Percentiles rank a stretch among this genome's conserved stretches.
phyloP scores from a whole-genome alignment of 2,329 filamentous ascomycete species.

The Triangularia setosa region DNA sequence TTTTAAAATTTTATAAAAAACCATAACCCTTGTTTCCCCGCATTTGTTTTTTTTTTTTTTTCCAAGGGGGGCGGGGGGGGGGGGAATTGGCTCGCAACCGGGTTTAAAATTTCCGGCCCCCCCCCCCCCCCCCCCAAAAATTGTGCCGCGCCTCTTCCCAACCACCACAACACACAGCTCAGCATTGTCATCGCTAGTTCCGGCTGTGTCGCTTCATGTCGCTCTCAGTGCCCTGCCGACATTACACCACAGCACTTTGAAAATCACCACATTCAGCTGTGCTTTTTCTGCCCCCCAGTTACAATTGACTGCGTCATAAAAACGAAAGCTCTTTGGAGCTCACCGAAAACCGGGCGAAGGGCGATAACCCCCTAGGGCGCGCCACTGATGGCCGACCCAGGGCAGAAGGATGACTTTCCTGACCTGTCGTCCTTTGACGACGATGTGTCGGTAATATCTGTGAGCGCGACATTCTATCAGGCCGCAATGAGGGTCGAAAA shows the following conservation, averaged over 20 bases:
- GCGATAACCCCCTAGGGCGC: not conserved
- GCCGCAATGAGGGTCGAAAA: not conserved
- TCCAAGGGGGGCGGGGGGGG: not conserved
- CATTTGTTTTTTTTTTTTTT: not conserved
- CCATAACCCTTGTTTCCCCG: not conserved
- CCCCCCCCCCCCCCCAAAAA: not conserved
- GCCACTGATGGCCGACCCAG: constrained; percentile 28
- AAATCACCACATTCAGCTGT: not conserved
- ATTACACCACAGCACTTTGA: not conserved
- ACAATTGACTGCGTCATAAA: constrained; percentile 3
- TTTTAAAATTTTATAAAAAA: not conserved
- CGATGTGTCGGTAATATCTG: constrained; percentile 27
- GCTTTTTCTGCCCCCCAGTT: not conserved
- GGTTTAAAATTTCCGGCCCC: no score
- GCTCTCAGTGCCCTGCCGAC: not conserved
- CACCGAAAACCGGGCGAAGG: constrained; percentile 3
- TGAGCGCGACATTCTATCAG: constrained; percentile 14
- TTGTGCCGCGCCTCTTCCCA: not conserved
- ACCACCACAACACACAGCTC: not conserved
- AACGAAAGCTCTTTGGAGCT: not conserved
- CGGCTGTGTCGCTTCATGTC: not conserved
- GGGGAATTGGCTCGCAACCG: no score
- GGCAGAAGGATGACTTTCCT: constrained; percentile 26
- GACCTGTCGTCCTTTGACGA: constrained; percentile 27
- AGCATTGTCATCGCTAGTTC: not conserved